These are phyloP conservation scores for Psilocybe mexicana DNA, from an alignment of 1,284 basidiomycete genomes.

Conservation along the genomic window DNA sequence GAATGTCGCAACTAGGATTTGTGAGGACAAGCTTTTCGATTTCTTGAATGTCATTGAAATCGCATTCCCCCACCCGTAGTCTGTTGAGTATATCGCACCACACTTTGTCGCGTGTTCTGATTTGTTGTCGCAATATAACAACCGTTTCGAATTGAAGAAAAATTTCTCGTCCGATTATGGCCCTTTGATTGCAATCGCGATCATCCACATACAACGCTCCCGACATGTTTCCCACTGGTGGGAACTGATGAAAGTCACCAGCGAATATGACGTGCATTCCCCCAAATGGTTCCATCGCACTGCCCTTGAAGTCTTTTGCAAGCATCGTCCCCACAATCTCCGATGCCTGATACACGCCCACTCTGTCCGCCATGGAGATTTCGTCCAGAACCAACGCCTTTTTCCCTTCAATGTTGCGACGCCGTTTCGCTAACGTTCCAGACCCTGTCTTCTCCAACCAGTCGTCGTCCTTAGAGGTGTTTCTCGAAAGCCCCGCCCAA, in stretches of 20 bases:
- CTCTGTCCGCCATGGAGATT: conserved; percentile 31
- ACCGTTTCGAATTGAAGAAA: too few relatives aligned
- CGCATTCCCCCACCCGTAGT: conserved; percentile 26
- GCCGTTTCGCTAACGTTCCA: conserved; percentile 8
- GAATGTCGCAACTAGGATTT: conserved; percentile 7
- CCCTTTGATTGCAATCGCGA: too few relatives aligned
- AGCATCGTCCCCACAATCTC: background rate
- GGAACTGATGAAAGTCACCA: conserved; percentile 43
- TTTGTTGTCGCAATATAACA: too few relatives aligned
- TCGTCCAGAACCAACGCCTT: conserved; percentile 29
- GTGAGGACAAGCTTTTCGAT: conserved; percentile 26
- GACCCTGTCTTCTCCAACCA: conserved; percentile 1
- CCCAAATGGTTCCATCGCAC: conserved; percentile 14
- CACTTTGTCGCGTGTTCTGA: too few relatives aligned
- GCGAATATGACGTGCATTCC: conserved; percentile 33
- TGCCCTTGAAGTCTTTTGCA: background rate
- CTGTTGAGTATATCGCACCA: conserved; percentile 19
- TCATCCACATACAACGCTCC: conserved; percentile 27
- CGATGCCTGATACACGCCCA: background rate
- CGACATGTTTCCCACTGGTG: conserved; percentile 26
- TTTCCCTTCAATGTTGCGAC: conserved; percentile 17
- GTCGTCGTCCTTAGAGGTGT: background rate
- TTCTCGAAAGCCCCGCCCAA: conserved; percentile 17
- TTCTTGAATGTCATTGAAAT: conserved; percentile 24
- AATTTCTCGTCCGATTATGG: too few relatives aligned